Percentiles rank a stretch among this genome's conserved stretches.
Conservation (phyloP, 163 green algal genomes). For the Picocystis sp. region DNA sequence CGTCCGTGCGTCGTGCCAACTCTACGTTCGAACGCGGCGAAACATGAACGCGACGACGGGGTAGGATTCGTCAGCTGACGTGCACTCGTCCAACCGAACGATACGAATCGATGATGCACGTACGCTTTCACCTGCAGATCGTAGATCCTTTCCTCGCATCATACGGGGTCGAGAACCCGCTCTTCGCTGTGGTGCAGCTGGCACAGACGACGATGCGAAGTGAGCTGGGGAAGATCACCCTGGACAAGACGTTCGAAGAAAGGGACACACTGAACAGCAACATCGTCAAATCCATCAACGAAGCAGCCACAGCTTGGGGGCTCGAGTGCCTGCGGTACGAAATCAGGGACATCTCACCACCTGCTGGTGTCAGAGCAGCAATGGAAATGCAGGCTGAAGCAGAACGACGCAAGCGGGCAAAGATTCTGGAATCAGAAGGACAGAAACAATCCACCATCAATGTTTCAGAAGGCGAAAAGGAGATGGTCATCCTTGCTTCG, state of each 20-base stretch:
- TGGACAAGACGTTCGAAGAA: constrained; percentile 94
- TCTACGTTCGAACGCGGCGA: too few species aligned
- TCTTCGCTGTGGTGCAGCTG: constrained; percentile 84
- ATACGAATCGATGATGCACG: too few species aligned
- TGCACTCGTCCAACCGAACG: too few species aligned
- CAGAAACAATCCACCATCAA: constrained; percentile 78
- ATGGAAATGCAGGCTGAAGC: constrained; percentile 96
- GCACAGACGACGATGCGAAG: constrained; percentile 94
- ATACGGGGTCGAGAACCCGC: constrained; percentile 85
- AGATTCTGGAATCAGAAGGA: constrained; percentile 82
- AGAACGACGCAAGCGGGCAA: constrained; percentile 74
- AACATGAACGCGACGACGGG: too few species aligned
- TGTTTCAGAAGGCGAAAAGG: constrained; percentile 56
- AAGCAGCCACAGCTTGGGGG: constrained; percentile 60
- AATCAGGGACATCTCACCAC: constrained; percentile 90
- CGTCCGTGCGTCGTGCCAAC: too few species aligned
- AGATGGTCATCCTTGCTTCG: constrained; percentile 37
- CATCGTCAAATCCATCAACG: constrained; percentile 77
- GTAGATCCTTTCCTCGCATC: constrained; percentile 66
- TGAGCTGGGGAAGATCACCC: constrained; percentile 92
- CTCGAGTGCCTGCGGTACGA: constrained; percentile 85
- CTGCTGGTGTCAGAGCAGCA: constrained; percentile 38
- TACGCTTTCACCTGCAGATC: constrained; percentile 28
- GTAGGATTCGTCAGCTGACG: too few species aligned
- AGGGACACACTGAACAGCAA: constrained; percentile 76